phyloP scores from a whole-genome alignment of 768 basidiomycete species.

The Amanita molliuscula region DNA sequence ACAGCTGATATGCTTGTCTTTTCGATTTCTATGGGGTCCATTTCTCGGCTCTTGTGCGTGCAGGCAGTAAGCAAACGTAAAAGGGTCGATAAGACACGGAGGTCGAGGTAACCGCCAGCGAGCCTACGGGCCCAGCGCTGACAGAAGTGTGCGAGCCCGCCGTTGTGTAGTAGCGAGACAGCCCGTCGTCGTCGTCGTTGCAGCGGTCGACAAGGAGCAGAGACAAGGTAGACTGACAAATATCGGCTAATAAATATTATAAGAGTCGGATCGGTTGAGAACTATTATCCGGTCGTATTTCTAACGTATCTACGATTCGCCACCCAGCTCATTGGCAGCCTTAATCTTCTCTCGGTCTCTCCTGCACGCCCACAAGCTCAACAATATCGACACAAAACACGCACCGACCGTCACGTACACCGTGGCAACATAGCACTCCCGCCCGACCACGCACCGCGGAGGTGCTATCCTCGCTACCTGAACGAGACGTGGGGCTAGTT shows the following conservation, averaged over 20 bases:
- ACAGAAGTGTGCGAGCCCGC: neutral
- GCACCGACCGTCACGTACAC: constrained; percentile 41
- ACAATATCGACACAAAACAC: constrained; percentile 31
- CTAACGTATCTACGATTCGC: neutral
- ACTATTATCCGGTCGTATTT: neutral
- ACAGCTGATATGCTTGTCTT: constrained; percentile 51
- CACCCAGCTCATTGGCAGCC: no score
- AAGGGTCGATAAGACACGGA: neutral
- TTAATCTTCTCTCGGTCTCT: constrained; percentile 30
- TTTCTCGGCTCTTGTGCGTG: no score
- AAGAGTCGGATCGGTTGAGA: neutral
- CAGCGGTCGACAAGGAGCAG: neutral
- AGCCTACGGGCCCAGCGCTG: neutral
- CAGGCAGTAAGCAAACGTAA: no score
- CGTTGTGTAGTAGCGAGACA: neutral
- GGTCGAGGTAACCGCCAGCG: neutral
- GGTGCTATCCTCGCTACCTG: no score
- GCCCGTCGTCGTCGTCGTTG: neutral
- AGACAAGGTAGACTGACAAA: neutral
- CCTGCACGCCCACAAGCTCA: constrained; percentile 43
- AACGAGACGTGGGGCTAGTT: neutral
- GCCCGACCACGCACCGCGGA: constrained; percentile 44
- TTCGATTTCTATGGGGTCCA: no score
- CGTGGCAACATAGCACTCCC: constrained; percentile 49
- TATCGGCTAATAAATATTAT: neutral